Evolutionary conservation across 306 rosid genomes (phyloP), one percentile per base, ranked within the genome.

Genomic region (Glycine tomentella): DNA sequence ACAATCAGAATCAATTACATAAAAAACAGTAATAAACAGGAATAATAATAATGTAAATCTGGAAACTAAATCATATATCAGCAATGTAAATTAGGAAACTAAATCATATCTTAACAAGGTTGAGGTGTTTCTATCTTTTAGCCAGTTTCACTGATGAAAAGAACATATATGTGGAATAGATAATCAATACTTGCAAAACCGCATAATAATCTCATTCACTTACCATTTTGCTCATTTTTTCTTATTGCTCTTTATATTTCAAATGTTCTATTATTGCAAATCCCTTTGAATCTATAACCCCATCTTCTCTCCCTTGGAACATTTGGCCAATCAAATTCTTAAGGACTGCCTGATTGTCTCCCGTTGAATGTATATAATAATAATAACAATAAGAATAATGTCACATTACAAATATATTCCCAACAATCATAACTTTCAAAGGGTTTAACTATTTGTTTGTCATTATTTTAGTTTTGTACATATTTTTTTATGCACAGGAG

Each of bases 121-220:
- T 36, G 31, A 36, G 3, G 40, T 3, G 40, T 36, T 36, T 36
- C 40, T 36, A 36, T 42, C 45, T 42, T 53, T n/a, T 40, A 6
- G 50, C 7, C 57, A n/a, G 68, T 57, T 59, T 74, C 51, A 16
- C 16, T 66, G 62, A 4, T 70, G 42, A 74, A 62, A 14, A 15
- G 52, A 59, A 36, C 40, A n/a, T 36, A 36, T 36, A 1, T 36
- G 40, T 36, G 40, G 40, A 3, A 36, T 36, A 34, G 75, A 72
- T 55, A 56, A 68, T 68, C 17, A 66, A 12, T 16, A 17, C 49
- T 52, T 67, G 53, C 55, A 52, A 49, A 65, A 25, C 42, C 31
- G 50, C 25, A 10, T 42, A 11, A 1, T 46, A 25, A 61, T 57
- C 63, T 57, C 34, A 3, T 53, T 17, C 33, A 57, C 33, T 57